Evolutionary conservation across 176 grass and related monocot species (phyloP), one percentile per base, ranked within the genome.

Genomic region (Thalia dealbata): DNA sequence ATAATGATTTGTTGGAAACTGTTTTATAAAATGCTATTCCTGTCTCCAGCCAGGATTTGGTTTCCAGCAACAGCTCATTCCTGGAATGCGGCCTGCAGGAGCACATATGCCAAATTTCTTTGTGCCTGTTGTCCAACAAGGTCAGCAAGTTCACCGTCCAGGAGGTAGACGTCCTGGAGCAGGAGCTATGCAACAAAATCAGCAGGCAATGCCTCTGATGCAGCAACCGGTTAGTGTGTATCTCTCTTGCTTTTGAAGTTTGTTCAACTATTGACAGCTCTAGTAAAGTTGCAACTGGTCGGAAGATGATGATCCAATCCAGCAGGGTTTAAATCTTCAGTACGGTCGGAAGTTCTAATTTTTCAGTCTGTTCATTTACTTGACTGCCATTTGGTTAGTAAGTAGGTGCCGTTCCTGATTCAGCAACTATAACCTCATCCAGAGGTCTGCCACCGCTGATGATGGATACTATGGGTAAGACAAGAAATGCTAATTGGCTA

Each of bases 61-160:
- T 75, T 96, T 89, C 76, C 92, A 96, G 83, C 92, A 88, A 61
- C 88, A 91, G 54, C 79, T 96, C 81, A 86, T 96, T 72, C 92
- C 83, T 67, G 91, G 92, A 43, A 96, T 96, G 92, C 84, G 92
- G 62, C 92, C 92, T 74, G 86, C 88, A 55, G 71, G 50, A 48
- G 86, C 73, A 25, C 91, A 80, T 74, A 86, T 96, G 83, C 88
- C 81, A 67, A 96, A 96, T 82, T 91, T 86, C 55, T 96, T 86
- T 41, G 79, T 96, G 64, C 92, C 92, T 6, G 73, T 84, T 71
- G 83, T 91, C 55, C 92, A 88, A 76, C 84, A 82, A 75, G 92
- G 92, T 52, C 92, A 91, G 78, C 88, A 96, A 64, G 86, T 84
- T 71, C 88, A 75, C 4, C 88, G 92, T 26, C 91, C 91, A 81